Conservation (phyloP, 331 rosid genomes). For the Rhamnella rubrinervis region DNA sequence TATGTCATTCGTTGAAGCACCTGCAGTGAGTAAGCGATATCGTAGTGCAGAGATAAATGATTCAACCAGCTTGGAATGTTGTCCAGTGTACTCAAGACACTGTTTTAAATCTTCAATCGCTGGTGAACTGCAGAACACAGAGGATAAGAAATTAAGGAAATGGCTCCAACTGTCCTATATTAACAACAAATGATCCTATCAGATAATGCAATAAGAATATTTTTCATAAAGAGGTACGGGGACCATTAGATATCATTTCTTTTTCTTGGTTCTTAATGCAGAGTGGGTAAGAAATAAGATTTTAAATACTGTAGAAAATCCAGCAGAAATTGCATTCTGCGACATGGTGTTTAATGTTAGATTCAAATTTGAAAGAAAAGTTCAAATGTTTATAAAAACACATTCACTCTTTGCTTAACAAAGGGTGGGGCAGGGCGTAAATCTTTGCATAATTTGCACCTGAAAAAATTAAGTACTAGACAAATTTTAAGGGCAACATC, state of each 20-base stretch:
- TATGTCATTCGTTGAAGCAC: conserved; percentile 97
- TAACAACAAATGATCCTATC: background rate
- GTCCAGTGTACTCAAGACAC: conserved; percentile 97
- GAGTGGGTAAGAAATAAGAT: background rate
- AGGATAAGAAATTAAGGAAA: conserved; percentile 15
- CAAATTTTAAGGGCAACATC: too few species aligned
- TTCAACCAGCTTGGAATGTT: conserved; percentile 93
- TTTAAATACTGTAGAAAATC: background rate
- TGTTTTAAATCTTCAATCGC: conserved; percentile 91
- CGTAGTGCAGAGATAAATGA: conserved; percentile 91
- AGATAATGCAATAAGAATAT: background rate
- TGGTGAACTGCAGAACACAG: conserved; percentile 65
- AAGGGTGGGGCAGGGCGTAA: too few species aligned
- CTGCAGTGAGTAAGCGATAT: conserved; percentile 93
- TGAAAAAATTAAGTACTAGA: background rate
- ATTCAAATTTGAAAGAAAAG: too few species aligned
- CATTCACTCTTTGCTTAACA: too few species aligned
- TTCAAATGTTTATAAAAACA: too few species aligned
- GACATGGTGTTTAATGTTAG: too few species aligned
- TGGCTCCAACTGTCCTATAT: background rate
- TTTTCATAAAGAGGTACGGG: background rate
- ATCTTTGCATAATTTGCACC: background rate
- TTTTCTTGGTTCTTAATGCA: background rate
- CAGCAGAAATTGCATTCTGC: too few species aligned
- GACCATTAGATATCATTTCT: too few species aligned